A percentile compares a stretch with the other conserved stretches of the same genome.
phyloP scores from a whole-genome alignment of 2,329 filamentous ascomycete genomes.

The Fusarium mangiferae region DNA sequence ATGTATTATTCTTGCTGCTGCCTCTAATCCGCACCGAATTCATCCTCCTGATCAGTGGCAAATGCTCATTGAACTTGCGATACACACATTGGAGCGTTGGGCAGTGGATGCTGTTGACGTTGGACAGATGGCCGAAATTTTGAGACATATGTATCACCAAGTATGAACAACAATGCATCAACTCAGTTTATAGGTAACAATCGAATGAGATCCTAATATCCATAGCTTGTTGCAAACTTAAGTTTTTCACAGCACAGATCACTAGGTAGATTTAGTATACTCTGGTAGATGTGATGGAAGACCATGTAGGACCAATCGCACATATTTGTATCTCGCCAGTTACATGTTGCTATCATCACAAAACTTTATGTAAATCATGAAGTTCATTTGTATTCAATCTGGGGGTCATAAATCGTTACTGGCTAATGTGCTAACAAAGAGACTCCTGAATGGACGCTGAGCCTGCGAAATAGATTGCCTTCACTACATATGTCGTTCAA shows the following conservation, averaged over 20 bases:
- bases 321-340: too few relatives aligned
- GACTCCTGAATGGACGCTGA: not conserved
- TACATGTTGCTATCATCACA: too few relatives aligned
- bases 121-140: not conserved
- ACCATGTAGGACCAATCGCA: not conserved
- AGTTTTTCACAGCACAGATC: not conserved
- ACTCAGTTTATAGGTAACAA: not conserved
- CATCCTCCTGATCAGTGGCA: conserved; percentile 4
- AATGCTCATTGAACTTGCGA: not conserved
- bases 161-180: not conserved
- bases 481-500: not conserved
- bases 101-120: conserved; percentile 1
- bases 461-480: not conserved
- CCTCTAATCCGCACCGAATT: not conserved
- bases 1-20: not conserved
- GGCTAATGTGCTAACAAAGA: not conserved
- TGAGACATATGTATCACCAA: not conserved
- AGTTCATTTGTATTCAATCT: not conserved
- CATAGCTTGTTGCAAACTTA: not conserved
- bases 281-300: not conserved
- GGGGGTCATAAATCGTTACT: not conserved
- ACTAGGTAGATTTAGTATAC: not conserved
- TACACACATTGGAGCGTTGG: conserved; percentile 3
- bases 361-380: not conserved
- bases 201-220: too few relatives aligned